A percentile compares a stretch with the other conserved stretches of the same genome.
These are phyloP conservation scores for bread wheat (Triticum aestivum) DNA, from an alignment of 176 grass and related monocot species.

Conservation along the genomic window DNA sequence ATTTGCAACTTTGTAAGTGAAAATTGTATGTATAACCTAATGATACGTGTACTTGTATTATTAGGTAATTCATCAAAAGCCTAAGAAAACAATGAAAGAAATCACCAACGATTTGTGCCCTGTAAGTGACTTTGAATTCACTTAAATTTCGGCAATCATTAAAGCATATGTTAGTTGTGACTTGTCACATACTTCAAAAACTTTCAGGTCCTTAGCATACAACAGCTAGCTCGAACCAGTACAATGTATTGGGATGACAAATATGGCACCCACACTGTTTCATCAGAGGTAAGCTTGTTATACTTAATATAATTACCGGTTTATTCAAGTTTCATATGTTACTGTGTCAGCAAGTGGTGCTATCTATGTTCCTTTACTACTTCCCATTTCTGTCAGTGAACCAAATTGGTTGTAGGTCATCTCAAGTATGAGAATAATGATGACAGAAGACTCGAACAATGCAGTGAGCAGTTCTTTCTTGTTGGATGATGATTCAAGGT, in stretches of 20 bases:
- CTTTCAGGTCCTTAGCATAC: constrained; percentile 96
- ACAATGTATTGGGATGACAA: constrained; percentile 99
- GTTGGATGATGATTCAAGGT: constrained; percentile 99
- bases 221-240: constrained; percentile 95
- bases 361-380: constrained; percentile 13
- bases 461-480: constrained; percentile 85
- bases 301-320: constrained; percentile 25
- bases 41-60: constrained; percentile 31
- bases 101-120: constrained; percentile 97
- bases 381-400: constrained; percentile 4
- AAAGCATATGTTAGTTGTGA: constrained; percentile 26
- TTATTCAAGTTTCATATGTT: not conserved
- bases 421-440: constrained; percentile 91
- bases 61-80: constrained; percentile 99
- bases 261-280: constrained; percentile 97
- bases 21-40: constrained; percentile 39
- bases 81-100: constrained; percentile 97
- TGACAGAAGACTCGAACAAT: constrained; percentile 93
- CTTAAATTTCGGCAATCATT: constrained; percentile 12
- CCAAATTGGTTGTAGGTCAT: constrained; percentile 61
- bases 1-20: constrained; percentile 16
- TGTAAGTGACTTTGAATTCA: constrained; percentile 51
- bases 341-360: constrained; percentile 7
- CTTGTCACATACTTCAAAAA: constrained; percentile 18
- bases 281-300: constrained; percentile 76